Percentiles rank a stretch among this genome's conserved stretches.
Evolutionary conservation across 345 rosid species (phyloP).

Genomic region (Sisymbrium altissimum): DNA sequence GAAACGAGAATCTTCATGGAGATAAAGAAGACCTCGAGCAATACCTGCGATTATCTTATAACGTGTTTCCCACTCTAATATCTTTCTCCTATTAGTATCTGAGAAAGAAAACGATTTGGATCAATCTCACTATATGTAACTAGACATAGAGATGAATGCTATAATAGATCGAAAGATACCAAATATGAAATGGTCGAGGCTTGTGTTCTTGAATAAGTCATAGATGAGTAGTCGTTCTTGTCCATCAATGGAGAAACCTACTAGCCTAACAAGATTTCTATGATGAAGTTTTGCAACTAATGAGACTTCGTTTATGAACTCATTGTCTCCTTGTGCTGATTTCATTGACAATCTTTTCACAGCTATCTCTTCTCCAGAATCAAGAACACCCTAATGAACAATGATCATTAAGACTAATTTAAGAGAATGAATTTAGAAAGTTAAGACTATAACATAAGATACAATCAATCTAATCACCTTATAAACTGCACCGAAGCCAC

Average conservation of each 20-base stretch:
- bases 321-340: slow-evolving; percentile 41
- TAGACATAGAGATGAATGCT: neutral
- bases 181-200: slow-evolving; percentile 39
- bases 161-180: slow-evolving; percentile 11
- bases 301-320: slow-evolving; percentile 45
- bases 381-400: slow-evolving; percentile 38
- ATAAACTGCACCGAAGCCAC: slow-evolving; percentile 26
- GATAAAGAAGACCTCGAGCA: slow-evolving; percentile 32
- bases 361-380: slow-evolving; percentile 38
- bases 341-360: slow-evolving; percentile 45
- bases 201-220: slow-evolving; percentile 43
- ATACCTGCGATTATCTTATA: slow-evolving; percentile 22
- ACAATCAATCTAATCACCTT: neutral
- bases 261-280: neutral
- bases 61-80: slow-evolving; percentile 26
- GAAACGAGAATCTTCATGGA: slow-evolving; percentile 48
- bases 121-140: neutral
- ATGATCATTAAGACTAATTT: neutral
- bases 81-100: slow-evolving; percentile 8
- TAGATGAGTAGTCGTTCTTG: slow-evolving; percentile 28
- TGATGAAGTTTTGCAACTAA: slow-evolving; percentile 46
- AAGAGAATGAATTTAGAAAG: neutral
- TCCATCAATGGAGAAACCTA: slow-evolving; percentile 1
- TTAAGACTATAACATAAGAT: neutral
- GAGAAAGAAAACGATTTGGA: neutral